These are phyloP conservation scores for Tetrapisispora pingtungensis DNA, from an alignment of 805 yeast genomes.

Conservation along the genomic window DNA sequence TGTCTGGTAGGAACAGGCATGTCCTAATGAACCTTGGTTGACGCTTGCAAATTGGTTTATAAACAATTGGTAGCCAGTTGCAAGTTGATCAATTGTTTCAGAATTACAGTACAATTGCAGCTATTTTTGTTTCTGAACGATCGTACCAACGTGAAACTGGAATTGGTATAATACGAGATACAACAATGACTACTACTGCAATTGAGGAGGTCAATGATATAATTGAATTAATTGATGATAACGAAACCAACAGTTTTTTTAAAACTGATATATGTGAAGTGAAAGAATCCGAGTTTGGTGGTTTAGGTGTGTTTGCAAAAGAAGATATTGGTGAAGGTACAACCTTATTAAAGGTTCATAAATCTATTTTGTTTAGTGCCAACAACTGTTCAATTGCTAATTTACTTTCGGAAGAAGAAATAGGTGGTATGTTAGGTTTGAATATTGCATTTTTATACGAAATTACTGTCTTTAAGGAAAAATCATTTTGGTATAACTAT, in stretches of 20 bases:
- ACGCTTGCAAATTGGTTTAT: too few species aligned
- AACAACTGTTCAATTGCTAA: constrained; percentile 57
- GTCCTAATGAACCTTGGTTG: too few species aligned
- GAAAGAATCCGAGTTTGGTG: constrained; percentile 44
- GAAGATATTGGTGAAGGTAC: constrained; percentile 30
- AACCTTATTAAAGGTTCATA: constrained; percentile 50
- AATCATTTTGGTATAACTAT: constrained; percentile 76
- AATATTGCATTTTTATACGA: constrained; percentile 69
- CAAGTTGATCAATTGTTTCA: too few species aligned
- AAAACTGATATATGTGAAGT: constrained; percentile 38
- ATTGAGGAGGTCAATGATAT: constrained; percentile 23
- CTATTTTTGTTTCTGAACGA: too few species aligned
- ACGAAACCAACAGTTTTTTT: constrained; percentile 43
- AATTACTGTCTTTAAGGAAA: constrained; percentile 36
- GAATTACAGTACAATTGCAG: too few species aligned
- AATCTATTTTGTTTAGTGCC: constrained; percentile 45
- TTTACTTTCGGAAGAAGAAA: constrained; percentile 46
- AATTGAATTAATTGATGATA: constrained; percentile 41
- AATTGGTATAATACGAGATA: too few species aligned
- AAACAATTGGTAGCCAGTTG: too few species aligned
- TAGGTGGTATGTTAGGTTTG: constrained; percentile 58
- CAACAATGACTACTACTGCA: constrained; percentile 27
- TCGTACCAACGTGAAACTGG: too few species aligned
- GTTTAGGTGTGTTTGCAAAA: constrained; percentile 64
- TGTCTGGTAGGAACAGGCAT: too few species aligned